Evolutionary conservation across 1,284 basidiomycete genomes (phyloP), one percentile per base, ranked within the genome.

Genomic region (Boletus hoseneyae): DNA sequence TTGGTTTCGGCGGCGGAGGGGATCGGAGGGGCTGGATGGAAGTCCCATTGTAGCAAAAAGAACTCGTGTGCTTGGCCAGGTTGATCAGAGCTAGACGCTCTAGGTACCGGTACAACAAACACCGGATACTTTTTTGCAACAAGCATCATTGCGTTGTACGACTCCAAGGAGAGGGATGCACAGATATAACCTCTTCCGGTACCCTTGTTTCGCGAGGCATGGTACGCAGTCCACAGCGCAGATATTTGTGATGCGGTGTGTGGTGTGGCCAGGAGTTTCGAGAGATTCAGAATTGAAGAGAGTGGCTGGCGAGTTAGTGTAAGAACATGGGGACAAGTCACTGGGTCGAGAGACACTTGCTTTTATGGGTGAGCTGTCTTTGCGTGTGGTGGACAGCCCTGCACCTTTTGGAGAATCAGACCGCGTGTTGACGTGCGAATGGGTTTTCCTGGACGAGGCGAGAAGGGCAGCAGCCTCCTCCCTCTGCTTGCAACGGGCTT

Each of bases 211-310:
- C 87, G 82, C 4, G 87, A 82, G 15, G 83, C 79, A 67, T 97
- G 93, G 62, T 93, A 97, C 0, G 87, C 79, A n/a, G 82, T 89
- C 94, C 94, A 97, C 1, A 97, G 76, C 1, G 84, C 77, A 4
- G 83, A 79, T 56, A 97, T 78, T 63, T 89, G 85, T 9, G 80
- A 76, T 3, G 84, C 54, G 1, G 87, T 85, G 59, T 93, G 89
- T 0, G 87, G 82, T 3, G 78, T 79, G 23, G 80, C 73, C 41
- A 90, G 65, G 9, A 95, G 70, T 48, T 84, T 81, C 15, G 82
- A 72, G 12, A 94, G 67, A 67, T 95, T 92, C 58, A 97, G 72
- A 51, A 96, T 87, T 9, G 79, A 82, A 16, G 82, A 79, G 13
- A 97, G 75, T 15, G 92, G 85, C 93, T 96, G 58, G 41, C 6